Evolutionary conservation across 257 asterid species (phyloP), one percentile per base, ranked within the genome.

Genomic region (Scutellaria barbata): DNA sequence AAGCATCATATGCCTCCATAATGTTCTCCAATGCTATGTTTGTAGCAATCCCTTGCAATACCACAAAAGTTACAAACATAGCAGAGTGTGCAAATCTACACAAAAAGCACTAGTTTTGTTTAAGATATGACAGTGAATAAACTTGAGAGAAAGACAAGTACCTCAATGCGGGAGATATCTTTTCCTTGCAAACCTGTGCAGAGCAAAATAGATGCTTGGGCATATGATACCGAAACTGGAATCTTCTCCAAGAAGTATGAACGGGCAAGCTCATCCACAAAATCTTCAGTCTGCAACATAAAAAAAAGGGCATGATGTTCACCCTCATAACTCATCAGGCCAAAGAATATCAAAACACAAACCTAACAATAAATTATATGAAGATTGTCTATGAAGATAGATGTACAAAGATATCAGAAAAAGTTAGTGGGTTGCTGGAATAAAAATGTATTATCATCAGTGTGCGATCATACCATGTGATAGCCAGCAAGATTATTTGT

Each of bases 191-290:
- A 76, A 52, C 97, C 98, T 58, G 82, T 79, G 86, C 94, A 89
- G 69, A 95, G 97, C 83, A 95, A 80, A 70, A 95, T 86, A 62
- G 99, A 95, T 72, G 97, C 92, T 75, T 92, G 96, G 51, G 82
- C 81, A 84, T 81, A 82, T 12, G 98, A 89, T 10, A 89, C 47
- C n/a, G 92, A 55, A 76, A 88, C 93, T 30, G 96, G 98, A 76
- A 95, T 83, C 85, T 86, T 86, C 82, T 80, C 95, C 85, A 81
- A 74, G 79, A 92, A 92, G 82, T 84, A 95, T 25, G 74, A 73
- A 45, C 83, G 84, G 14, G 90, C 89, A 68, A 89, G 94, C 65
- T 85, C 87, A 61, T 82, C 86, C 69, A 79, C 82, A 79, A 88
- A 75, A 67, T 72, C 74, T 47, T 67, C 82, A 55, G 82, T 86